phyloP scores from a whole-genome alignment of 345 rosid genomes.

The Eucalyptus decipiens region DNA sequence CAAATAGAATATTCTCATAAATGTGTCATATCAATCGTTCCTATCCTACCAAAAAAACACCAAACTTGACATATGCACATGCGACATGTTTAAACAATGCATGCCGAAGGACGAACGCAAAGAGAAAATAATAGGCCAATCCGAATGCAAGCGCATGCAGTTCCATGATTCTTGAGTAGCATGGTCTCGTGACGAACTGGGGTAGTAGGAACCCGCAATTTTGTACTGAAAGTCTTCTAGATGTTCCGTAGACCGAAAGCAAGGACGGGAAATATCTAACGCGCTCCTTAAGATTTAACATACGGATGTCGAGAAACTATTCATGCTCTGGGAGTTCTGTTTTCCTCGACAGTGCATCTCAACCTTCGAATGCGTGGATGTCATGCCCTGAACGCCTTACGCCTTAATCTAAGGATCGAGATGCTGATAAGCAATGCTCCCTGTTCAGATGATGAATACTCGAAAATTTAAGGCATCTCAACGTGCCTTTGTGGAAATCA shows the following conservation, averaged over 20 bases:
- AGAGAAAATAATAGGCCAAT: neutral
- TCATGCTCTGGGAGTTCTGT: neutral
- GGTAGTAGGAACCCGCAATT: neutral
- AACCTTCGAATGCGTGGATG: neutral
- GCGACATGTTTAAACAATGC: neutral
- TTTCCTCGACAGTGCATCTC: neutral
- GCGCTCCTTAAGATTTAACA: neutral
- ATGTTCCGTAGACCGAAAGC: neutral
- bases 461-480: neutral
- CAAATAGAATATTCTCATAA: neutral
- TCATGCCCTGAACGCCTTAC: neutral
- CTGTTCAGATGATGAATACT: neutral
- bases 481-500: neutral
- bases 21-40: neutral
- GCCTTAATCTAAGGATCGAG: neutral
- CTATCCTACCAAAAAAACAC: neutral
- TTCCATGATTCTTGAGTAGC: neutral
- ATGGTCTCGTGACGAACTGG: neutral
- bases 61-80: neutral
- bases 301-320: neutral
- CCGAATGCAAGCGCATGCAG: neutral
- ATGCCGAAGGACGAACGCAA: neutral
- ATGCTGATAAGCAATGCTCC: neutral
- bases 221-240: neutral
- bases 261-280: neutral